These are phyloP conservation scores for Cenchrus purpureus DNA, from an alignment of 176 grass and related monocot genomes.

Conservation along the genomic window DNA sequence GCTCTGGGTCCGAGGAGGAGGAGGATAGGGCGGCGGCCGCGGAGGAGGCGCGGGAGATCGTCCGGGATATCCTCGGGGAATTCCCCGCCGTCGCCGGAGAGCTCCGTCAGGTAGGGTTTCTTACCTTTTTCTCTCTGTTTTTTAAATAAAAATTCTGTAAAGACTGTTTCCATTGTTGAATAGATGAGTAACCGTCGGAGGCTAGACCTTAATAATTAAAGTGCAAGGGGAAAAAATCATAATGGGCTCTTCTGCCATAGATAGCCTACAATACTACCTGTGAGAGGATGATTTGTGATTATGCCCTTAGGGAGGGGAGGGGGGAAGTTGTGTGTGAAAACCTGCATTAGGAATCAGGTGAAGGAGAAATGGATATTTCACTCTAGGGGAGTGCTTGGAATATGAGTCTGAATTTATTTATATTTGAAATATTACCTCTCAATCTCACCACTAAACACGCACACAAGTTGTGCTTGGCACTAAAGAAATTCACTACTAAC, in stretches of 20 bases:
- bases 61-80: slow-evolving; percentile 56
- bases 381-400: background rate
- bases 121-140: background rate
- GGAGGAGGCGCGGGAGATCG: slow-evolving; percentile 65
- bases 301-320: background rate
- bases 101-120: slow-evolving; percentile 63
- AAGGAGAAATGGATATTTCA: background rate
- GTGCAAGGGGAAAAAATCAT: background rate
- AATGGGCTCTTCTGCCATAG: background rate
- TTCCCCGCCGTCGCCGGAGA: slow-evolving; percentile 59
- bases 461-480: too few species aligned
- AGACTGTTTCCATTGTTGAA: background rate
- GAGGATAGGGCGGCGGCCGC: slow-evolving; percentile 15
- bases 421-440: too few species aligned
- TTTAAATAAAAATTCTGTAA: background rate
- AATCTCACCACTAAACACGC: too few species aligned
- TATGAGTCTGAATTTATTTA: background rate
- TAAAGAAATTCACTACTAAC: too few species aligned
- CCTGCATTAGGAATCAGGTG: background rate
- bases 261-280: background rate
- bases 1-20: slow-evolving; percentile 32
- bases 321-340: background rate
- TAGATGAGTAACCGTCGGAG: background rate
- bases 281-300: slow-evolving; percentile 8
- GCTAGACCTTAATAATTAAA: background rate